Conservation (phyloP, 306 rosid genomes). For the Vigna mungo region DNA sequence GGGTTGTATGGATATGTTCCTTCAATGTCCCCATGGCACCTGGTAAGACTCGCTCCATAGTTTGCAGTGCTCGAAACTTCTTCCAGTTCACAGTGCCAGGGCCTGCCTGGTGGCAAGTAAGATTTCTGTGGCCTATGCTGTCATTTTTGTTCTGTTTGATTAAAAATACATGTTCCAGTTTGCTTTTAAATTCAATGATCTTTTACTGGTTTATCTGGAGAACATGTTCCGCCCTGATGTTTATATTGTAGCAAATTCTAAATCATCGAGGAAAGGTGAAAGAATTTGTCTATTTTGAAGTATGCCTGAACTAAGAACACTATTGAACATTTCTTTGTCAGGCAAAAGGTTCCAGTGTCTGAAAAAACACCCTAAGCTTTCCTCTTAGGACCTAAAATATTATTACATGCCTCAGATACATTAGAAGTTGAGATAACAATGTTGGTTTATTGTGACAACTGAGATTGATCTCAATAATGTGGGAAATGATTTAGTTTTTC, state of each 20-base stretch:
- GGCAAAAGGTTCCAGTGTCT: neutral
- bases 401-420: neutral
- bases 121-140: slow-evolving; percentile 28
- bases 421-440: neutral
- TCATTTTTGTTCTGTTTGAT: neutral
- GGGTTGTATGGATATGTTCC: slow-evolving; percentile 97
- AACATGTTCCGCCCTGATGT: slow-evolving; percentile 3
- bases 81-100: slow-evolving; percentile 94
- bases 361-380: neutral
- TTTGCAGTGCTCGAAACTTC: slow-evolving; percentile 96
- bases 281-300: neutral
- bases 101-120: slow-evolving; percentile 97
- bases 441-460: slow-evolving; percentile 2
- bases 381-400: neutral
- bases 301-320: neutral
- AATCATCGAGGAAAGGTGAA: neutral
- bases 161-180: neutral
- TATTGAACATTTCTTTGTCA: neutral
- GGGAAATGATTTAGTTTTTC: neutral
- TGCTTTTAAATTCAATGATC: slow-evolving; percentile 3
- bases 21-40: slow-evolving; percentile 97
- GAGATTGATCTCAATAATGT: neutral
- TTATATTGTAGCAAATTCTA: slow-evolving; percentile 5
- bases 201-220: slow-evolving; percentile 16
- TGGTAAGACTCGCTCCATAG: slow-evolving; percentile 96